Evolutionary conservation across 768 basidiomycete genomes (phyloP).

Genomic region (Exsudoporus frostii): DNA sequence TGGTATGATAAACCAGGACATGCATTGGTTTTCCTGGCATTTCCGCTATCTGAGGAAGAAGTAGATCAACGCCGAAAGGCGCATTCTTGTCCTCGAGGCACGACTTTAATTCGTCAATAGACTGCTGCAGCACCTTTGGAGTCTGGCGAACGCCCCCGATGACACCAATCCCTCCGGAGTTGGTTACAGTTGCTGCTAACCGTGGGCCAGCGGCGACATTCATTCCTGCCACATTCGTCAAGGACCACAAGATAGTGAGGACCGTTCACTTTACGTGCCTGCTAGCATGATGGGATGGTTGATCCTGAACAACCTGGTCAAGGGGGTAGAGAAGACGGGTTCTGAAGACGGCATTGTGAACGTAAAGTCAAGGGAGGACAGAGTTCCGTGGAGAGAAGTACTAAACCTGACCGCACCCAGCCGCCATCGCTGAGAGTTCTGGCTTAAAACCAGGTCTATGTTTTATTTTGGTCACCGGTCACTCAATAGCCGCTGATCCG

Average conservation of each 20-base stretch:
- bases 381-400: background rate
- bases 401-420: too few relatives aligned
- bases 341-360: slow-evolving; percentile 61
- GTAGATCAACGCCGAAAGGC: slow-evolving; percentile 79
- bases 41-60: slow-evolving; percentile 79
- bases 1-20: slow-evolving; percentile 2
- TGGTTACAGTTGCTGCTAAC: slow-evolving; percentile 88
- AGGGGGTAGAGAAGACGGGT: slow-evolving; percentile 65
- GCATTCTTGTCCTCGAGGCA: slow-evolving; percentile 72
- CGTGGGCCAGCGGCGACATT: slow-evolving; percentile 84
- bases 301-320: slow-evolving; percentile 73
- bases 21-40: slow-evolving; percentile 79
- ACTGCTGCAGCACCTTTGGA: slow-evolving; percentile 64
- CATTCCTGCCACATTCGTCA: slow-evolving; percentile 42
- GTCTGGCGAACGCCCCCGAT: slow-evolving; percentile 80
- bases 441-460: background rate
- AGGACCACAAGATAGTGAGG: background rate
- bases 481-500: too few relatives aligned
- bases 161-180: slow-evolving; percentile 84
- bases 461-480: background rate
- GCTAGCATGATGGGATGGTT: slow-evolving; percentile 85
- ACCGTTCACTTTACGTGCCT: slow-evolving; percentile 34
- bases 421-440: background rate
- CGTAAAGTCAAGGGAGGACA: background rate
- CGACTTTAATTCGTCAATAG: slow-evolving; percentile 70